Percentiles rank a stretch among this genome's conserved stretches.
phyloP scores from a whole-genome alignment of 2,329 filamentous ascomycete species.

The Verticillium nonalfalfae region DNA sequence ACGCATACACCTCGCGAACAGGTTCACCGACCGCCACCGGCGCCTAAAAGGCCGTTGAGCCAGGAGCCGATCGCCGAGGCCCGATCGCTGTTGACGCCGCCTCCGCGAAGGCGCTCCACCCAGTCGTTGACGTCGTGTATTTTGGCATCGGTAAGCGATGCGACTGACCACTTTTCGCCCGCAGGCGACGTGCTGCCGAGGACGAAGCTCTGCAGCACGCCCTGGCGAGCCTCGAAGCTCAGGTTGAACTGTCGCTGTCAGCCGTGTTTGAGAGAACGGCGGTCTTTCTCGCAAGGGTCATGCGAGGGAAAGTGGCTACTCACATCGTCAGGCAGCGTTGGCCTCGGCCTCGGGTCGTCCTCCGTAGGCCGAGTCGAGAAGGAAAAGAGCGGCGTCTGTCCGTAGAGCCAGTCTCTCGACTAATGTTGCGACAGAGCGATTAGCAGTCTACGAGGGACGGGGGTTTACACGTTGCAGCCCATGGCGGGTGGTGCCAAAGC shows the following conservation, averaged over 20 bases:
- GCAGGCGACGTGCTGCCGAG: conserved; percentile 10
- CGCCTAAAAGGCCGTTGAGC: conserved; percentile 5
- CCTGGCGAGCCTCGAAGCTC: conserved; percentile 28
- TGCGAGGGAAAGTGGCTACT: conserved; percentile 9
- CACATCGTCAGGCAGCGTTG: conserved; percentile 40
- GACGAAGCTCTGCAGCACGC: conserved; percentile 24
- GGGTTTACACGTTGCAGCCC: no score
- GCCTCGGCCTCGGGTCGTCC: conserved; percentile 50
- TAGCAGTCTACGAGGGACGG: no score
- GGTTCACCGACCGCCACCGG: neutral
- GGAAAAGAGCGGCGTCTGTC: conserved; percentile 79
- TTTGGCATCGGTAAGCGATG: conserved; percentile 3
- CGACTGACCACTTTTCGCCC: neutral
- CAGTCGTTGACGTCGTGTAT: conserved; percentile 12
- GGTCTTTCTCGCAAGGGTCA: neutral
- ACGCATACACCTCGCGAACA: neutral
- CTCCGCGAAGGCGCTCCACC: conserved; percentile 1
- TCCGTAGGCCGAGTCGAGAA: conserved; percentile 57
- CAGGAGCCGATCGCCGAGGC: conserved; percentile 6
- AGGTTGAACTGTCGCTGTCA: conserved; percentile 15
- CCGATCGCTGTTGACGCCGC: neutral
- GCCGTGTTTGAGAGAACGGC: neutral
- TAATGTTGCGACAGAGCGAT: conserved; percentile 15
- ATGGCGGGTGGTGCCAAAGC: conserved; percentile 12
- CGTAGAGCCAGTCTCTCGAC: conserved; percentile 71